Conservation (phyloP, 768 basidiomycete species). For the Coprinellus aureogranulatus region DNA sequence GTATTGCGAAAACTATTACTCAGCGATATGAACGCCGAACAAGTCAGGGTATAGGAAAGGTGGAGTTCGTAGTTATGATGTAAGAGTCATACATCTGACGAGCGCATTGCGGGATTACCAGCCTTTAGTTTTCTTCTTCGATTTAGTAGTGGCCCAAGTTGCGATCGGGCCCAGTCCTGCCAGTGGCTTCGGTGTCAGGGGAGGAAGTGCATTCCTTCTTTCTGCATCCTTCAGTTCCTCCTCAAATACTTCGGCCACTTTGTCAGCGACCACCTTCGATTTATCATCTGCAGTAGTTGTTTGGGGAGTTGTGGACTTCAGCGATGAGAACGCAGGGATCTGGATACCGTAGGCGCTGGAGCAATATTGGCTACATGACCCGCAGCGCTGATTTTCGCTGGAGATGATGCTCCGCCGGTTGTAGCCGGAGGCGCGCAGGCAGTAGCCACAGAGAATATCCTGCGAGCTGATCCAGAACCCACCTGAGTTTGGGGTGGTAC, state of each 20-base stretch:
- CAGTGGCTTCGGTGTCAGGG: too few relatives aligned
- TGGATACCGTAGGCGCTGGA: neutral
- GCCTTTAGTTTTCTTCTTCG: too few relatives aligned
- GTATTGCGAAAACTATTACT: too few relatives aligned
- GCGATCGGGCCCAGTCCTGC: too few relatives aligned
- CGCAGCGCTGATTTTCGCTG: neutral
- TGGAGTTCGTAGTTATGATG: too few relatives aligned
- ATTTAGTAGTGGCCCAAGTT: too few relatives aligned
- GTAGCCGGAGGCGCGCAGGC: neutral
- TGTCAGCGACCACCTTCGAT: neutral
- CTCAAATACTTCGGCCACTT: neutral
- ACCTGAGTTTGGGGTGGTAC: neutral
- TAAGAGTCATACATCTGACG: too few relatives aligned
- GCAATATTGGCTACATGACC: neutral
- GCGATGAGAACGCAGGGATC: neutral
- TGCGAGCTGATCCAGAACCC: neutral
- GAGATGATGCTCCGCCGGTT: neutral
- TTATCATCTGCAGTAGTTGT: neutral
- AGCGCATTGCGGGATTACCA: too few relatives aligned
- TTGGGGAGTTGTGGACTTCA: neutral
- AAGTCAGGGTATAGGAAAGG: too few relatives aligned
- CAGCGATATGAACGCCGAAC: too few relatives aligned
- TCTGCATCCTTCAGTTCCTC: conserved; percentile 2
- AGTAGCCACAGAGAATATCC: neutral
- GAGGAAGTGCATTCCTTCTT: too few relatives aligned